phyloP scores from a whole-genome alignment of 108 stramenopile species.

The Chaetoceros tenuissimus region DNA sequence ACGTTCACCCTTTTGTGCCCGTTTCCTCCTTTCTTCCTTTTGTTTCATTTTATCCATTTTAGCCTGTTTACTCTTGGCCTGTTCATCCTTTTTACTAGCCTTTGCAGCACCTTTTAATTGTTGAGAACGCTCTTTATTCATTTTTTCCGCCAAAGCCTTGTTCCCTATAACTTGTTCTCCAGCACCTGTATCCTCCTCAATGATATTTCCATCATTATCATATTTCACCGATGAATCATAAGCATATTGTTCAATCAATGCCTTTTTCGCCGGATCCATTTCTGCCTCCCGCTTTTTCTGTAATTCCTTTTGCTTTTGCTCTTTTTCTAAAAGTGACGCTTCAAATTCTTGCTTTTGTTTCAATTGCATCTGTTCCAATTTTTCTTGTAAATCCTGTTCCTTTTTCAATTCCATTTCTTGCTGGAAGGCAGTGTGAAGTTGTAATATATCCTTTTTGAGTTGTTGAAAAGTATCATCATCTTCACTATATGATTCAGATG shows the following conservation, averaged over 20 bases:
- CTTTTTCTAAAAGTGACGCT: constrained; percentile 22
- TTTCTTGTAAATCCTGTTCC: constrained; percentile 20
- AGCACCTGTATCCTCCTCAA: constrained; percentile 16
- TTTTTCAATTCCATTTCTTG: constrained; percentile 15
- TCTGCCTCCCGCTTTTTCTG: constrained; percentile 16
- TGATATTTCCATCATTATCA: constrained; percentile 30
- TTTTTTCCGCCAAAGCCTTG: constrained; percentile 43
- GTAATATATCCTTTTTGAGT: constrained; percentile 38
- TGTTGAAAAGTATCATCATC: constrained; percentile 48
- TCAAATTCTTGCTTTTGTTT: constrained; percentile 19
- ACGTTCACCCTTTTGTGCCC: constrained; percentile 44
- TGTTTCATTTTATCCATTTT: constrained; percentile 36
- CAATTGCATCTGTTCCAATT: constrained; percentile 11
- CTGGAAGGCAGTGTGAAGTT: constrained; percentile 13
- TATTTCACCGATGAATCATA: constrained; percentile 49
- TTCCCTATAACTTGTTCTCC: constrained; percentile 22
- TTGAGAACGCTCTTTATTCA: constrained; percentile 18
- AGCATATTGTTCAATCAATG: constrained; percentile 62
- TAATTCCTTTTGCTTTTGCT: constrained; percentile 40
- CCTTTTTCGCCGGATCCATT: constrained; percentile 49
- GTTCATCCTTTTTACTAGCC: constrained; percentile 65
- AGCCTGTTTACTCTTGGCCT: constrained; percentile 54
- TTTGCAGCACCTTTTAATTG: constrained; percentile 27
- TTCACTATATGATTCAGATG: constrained; percentile 45
- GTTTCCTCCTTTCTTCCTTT: constrained; percentile 52